These are phyloP conservation scores for Mrakia gelida DNA, from an alignment of 768 basidiomycete species.

Conservation along the genomic window DNA sequence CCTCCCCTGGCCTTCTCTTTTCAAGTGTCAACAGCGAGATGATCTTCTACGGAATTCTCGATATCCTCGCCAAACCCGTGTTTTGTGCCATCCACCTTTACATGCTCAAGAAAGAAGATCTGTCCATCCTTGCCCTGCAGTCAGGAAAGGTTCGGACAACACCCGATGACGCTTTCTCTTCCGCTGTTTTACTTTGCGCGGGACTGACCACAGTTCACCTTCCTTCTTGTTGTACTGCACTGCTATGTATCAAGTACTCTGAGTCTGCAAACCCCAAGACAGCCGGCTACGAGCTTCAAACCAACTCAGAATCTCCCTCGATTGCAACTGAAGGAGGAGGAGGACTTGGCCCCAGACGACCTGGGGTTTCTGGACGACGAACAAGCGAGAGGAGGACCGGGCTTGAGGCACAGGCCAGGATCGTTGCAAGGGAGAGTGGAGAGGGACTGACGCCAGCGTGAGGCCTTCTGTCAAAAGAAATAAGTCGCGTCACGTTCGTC, in stretches of 20 bases:
- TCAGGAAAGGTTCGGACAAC: slow-evolving; percentile 41
- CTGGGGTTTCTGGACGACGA: slow-evolving; percentile 11
- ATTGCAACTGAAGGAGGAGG: background rate
- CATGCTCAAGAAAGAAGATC: slow-evolving; percentile 42
- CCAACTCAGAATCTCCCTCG: background rate
- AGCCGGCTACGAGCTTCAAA: slow-evolving; percentile 14
- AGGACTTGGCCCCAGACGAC: slow-evolving; percentile 9
- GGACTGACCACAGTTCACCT: background rate
- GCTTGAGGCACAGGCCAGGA: slow-evolving; percentile 13
- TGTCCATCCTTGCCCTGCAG: slow-evolving; percentile 41
- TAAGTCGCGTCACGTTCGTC: too few relatives aligned
- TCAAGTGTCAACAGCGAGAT: slow-evolving; percentile 53
- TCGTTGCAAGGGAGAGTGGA: background rate
- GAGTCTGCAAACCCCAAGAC: slow-evolving; percentile 10
- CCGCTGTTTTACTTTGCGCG: background rate
- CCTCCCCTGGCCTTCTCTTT: slow-evolving; percentile 57
- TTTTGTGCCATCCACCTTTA: slow-evolving; percentile 43
- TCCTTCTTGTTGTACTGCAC: background rate
- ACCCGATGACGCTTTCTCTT: background rate
- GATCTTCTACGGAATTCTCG: slow-evolving; percentile 52
- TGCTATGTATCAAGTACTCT: background rate
- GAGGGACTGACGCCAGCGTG: background rate
- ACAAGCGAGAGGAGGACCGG: slow-evolving; percentile 16
- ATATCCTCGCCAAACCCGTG: slow-evolving; percentile 46
- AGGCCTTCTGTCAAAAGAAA: background rate